Conservation (phyloP, 169 alveolate species). For the Eimeria maxima region DNA sequence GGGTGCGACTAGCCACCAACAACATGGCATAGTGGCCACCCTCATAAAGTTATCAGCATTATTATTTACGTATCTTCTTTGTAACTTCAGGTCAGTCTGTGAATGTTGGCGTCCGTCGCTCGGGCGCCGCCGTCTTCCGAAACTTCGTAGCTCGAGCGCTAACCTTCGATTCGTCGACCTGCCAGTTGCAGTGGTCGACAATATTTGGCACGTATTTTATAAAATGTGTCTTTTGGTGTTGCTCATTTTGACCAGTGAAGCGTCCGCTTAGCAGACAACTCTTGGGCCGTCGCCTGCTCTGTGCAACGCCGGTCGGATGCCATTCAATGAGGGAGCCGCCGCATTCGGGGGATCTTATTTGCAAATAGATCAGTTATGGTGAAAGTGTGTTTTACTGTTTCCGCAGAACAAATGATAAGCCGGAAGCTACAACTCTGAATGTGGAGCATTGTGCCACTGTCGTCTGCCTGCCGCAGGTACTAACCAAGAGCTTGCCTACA, state of each 20-base stretch:
- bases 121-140: slow-evolving; percentile 15
- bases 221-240: background rate
- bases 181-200: slow-evolving; percentile 13
- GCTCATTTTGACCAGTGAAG: slow-evolving; percentile 1
- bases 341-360: background rate
- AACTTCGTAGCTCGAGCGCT: slow-evolving; percentile 63
- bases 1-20: slow-evolving; percentile 39
- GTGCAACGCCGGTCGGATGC: slow-evolving; percentile 29
- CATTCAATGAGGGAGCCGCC: background rate
- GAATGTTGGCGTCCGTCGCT: slow-evolving; percentile 34
- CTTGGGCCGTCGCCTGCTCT: slow-evolving; percentile 19
- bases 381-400: background rate
- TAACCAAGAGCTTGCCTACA: background rate
- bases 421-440: background rate
- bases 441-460: slow-evolving; percentile 8
- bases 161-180: slow-evolving; percentile 68
- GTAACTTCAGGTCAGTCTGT: slow-evolving; percentile 57
- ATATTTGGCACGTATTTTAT: background rate
- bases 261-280: slow-evolving; percentile 9
- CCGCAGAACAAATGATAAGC: background rate
- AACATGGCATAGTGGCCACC: slow-evolving; percentile 10
- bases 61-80: background rate
- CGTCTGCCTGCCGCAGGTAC: slow-evolving; percentile 56
- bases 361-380: slow-evolving; percentile 16
- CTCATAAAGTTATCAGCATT: background rate